Base-by-base conservation (phyloP, 2,329 filamentous ascomycete species). In the Plenodomus biglobosus region DNA sequence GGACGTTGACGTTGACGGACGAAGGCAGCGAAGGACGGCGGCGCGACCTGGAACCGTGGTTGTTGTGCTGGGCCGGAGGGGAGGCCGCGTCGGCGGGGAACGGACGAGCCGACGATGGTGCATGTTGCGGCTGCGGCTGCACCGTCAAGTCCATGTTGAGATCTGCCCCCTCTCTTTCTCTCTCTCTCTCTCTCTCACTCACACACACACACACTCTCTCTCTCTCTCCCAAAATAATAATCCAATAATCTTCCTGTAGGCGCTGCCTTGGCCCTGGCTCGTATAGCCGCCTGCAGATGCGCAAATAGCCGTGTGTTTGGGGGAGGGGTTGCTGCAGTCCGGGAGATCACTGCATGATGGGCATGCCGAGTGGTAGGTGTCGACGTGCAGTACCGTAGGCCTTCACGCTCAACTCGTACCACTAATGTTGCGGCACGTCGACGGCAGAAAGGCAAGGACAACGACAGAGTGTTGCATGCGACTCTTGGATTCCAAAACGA, bases 11-110 rank as follows among this genome's bases (percentile, higher is more conserved):
- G 44, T 48, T 48, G 42, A 48, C 47, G 18, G 53, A 46, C 17
- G 61, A 52, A 17, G 67, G 63, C 30, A 64, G 61, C 52, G 59
- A 50, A 13, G 16, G 22, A 68, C 69, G 66, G 65, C 64, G 2
- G 50, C 50, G 11, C 38, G 50, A 16, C 48, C 70, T 32, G 27
- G 8, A 11, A 11, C 27, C 13, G 27, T 32, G 8, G 27, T 24
- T 24, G 22, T 11, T 24, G 22, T 24, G 22, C 6, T 32, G 27
- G 6, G 27, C 27, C 27, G 43, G 40, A 38, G 53, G 45, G 40
- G 52, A 47, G 19, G 57, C 41, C 48, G 62, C 48, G 40, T 61
- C 43, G 48, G 36, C 42, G 11, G 57, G 58, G 24, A 58, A 52
- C 54, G 54, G n/a, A n/a, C n/a, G n/a, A n/a, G n/a, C n/a, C n/a